Evolutionary conservation across 306 rosid genomes (phyloP).

Genomic region (Aeschynomene evenia): DNA sequence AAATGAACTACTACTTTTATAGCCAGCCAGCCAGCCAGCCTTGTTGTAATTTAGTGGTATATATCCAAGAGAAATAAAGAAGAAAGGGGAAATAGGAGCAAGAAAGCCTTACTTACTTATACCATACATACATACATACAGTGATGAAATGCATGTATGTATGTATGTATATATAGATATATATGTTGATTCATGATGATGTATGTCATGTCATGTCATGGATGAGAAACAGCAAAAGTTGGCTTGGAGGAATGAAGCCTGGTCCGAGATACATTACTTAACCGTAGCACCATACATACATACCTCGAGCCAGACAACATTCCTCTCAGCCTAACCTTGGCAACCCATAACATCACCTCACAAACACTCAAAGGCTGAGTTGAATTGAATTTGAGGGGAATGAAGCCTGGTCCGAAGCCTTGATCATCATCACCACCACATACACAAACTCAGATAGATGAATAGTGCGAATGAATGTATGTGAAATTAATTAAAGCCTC

Average conservation of each 20-base stretch:
- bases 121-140: no score
- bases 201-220: neutral
- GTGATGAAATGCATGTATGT: no score
- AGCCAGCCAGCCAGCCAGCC: no score
- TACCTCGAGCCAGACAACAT: constrained; percentile 81
- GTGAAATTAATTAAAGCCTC: constrained; percentile 68
- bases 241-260: constrained; percentile 87
- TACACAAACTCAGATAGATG: no score
- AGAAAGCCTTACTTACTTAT: constrained; percentile 35
- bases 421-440: constrained; percentile 33
- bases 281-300: no score
- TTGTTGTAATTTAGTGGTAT: no score
- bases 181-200: no score
- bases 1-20: neutral
- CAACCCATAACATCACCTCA: neutral
- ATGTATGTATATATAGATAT: no score
- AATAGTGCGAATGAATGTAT: constrained; percentile 18
- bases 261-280: constrained; percentile 78
- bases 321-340: constrained; percentile 65
- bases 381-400: constrained; percentile 58
- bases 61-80: neutral
- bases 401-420: constrained; percentile 97
- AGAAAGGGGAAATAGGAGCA: constrained; percentile 1
- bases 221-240: constrained; percentile 25
- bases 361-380: no score